These are phyloP conservation scores for Nitzschia sp. DNA, from an alignment of 108 stramenopile species.

Conservation along the genomic window DNA sequence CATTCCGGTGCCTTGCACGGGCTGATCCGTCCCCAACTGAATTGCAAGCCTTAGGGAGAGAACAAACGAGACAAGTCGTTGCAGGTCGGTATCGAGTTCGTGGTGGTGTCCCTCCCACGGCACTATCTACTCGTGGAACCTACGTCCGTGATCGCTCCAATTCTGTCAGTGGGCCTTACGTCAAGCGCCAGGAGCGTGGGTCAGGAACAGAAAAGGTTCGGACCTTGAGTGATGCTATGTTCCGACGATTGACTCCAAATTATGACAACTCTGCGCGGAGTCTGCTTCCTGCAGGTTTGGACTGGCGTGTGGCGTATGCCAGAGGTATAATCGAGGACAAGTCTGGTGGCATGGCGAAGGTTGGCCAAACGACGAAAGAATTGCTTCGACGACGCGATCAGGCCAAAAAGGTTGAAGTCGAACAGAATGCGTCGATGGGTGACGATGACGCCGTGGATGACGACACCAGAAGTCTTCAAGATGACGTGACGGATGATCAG, in stretches of 20 bases:
- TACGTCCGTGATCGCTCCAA: slow-evolving; percentile 51
- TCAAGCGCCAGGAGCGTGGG: slow-evolving; percentile 23
- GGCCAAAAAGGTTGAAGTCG: too few species aligned
- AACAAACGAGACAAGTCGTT: slow-evolving; percentile 74
- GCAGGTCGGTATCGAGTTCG: slow-evolving; percentile 52
- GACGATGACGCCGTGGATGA: neutral
- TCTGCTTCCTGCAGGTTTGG: slow-evolving; percentile 55
- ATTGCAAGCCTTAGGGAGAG: slow-evolving; percentile 65
- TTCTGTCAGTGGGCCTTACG: neutral
- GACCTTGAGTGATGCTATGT: slow-evolving; percentile 65
- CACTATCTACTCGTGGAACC: slow-evolving; percentile 48
- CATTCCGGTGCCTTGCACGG: slow-evolving; percentile 75
- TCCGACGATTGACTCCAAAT: slow-evolving; percentile 21
- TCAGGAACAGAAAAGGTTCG: slow-evolving; percentile 39
- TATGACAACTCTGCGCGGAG: slow-evolving; percentile 6
- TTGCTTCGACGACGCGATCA: neutral
- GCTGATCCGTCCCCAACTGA: slow-evolving; percentile 70
- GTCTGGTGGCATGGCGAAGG: slow-evolving; percentile 6
- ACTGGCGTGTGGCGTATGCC: slow-evolving; percentile 60
- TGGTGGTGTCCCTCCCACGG: slow-evolving; percentile 51
- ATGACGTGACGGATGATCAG: neutral
- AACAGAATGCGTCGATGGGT: neutral
- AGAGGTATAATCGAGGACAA: slow-evolving; percentile 52
- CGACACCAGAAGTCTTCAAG: neutral
- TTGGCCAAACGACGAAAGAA: slow-evolving; percentile 7